phyloP scores from a whole-genome alignment of 73 alveolate genomes.

The Blepharisma stoltei region DNA sequence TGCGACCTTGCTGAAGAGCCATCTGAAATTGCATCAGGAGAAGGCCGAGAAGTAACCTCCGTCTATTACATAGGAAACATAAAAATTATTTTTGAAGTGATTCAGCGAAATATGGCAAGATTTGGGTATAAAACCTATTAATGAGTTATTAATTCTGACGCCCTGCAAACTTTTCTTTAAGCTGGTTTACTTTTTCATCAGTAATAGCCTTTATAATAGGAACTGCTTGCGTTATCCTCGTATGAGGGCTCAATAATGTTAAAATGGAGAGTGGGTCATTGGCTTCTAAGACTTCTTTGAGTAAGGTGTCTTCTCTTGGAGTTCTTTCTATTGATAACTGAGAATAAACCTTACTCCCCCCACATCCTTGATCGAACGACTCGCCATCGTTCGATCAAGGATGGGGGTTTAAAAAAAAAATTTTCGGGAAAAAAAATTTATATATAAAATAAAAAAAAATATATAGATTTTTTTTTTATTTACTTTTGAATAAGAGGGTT shows the following conservation, averaged over 20 bases:
- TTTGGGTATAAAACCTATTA: constrained; percentile 21
- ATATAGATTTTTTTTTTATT: too few species aligned
- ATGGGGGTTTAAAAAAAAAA: too few species aligned
- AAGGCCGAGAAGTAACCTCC: constrained; percentile 27
- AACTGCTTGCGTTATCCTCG: not conserved
- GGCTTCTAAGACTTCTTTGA: constrained; percentile 7
- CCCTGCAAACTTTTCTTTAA: constrained; percentile 20
- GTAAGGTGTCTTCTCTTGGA: constrained; percentile 22
- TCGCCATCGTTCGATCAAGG: too few species aligned
- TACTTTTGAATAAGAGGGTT: too few species aligned
- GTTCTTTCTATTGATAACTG: constrained; percentile 13
- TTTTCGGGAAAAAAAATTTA: too few species aligned
- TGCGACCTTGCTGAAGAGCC: constrained; percentile 9
- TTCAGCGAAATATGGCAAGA: constrained; percentile 19
- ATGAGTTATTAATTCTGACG: not conserved
- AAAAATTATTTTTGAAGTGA: not conserved
- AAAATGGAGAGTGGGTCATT: not conserved
- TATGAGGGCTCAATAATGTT: not conserved
- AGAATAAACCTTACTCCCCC: constrained; percentile 73
- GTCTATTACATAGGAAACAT: constrained; percentile 9
- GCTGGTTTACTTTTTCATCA: not conserved
- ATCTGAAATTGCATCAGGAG: not conserved
- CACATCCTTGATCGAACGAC: too few species aligned
- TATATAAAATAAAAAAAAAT: too few species aligned
- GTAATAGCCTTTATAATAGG: not conserved